Percentiles rank a stretch among this genome's conserved stretches.
Evolutionary conservation across 2,329 filamentous ascomycete species (phyloP).

Genomic region (Penicillium sp.): DNA sequence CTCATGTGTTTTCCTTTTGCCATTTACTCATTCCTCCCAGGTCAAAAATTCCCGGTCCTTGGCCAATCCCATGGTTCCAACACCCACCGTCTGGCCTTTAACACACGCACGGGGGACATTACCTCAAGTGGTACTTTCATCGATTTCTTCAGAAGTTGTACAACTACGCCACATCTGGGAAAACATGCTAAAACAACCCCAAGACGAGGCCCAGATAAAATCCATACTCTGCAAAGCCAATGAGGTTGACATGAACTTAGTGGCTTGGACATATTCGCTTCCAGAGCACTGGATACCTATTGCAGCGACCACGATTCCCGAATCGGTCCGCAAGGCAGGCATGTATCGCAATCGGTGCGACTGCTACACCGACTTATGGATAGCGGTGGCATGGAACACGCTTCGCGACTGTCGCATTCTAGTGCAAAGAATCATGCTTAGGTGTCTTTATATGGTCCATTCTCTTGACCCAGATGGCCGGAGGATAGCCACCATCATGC

Average conservation of each 20-base stretch:
- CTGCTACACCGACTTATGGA: slow-evolving; percentile 36
- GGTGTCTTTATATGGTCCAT: slow-evolving; percentile 26
- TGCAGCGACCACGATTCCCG: slow-evolving; percentile 27
- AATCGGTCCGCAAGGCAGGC: slow-evolving; percentile 31
- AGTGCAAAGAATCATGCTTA: slow-evolving; percentile 32
- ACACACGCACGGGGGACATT: slow-evolving; percentile 17
- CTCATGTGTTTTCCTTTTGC: background rate
- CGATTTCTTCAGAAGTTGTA: slow-evolving; percentile 27
- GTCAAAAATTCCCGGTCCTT: slow-evolving; percentile 28
- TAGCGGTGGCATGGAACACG: slow-evolving; percentile 34
- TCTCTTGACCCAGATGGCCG: slow-evolving; percentile 6
- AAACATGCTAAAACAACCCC: background rate
- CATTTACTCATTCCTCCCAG: slow-evolving; percentile 12
- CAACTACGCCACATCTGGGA: slow-evolving; percentile 30
- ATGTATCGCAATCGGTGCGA: slow-evolving; percentile 33
- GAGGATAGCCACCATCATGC: slow-evolving; percentile 6
- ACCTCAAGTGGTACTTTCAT: slow-evolving; percentile 24
- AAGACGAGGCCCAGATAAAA: slow-evolving; percentile 10
- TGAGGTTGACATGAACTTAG: slow-evolving; percentile 26
- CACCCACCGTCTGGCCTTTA: slow-evolving; percentile 29
- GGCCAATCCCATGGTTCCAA: slow-evolving; percentile 24
- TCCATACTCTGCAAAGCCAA: slow-evolving; percentile 24
- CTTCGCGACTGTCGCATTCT: slow-evolving; percentile 35
- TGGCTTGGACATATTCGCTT: slow-evolving; percentile 28
- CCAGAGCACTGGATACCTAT: slow-evolving; percentile 30